Evolutionary conservation across 805 yeast genomes (phyloP), one percentile per base, ranked within the genome.

Genomic region (Teunomyces atbi): DNA sequence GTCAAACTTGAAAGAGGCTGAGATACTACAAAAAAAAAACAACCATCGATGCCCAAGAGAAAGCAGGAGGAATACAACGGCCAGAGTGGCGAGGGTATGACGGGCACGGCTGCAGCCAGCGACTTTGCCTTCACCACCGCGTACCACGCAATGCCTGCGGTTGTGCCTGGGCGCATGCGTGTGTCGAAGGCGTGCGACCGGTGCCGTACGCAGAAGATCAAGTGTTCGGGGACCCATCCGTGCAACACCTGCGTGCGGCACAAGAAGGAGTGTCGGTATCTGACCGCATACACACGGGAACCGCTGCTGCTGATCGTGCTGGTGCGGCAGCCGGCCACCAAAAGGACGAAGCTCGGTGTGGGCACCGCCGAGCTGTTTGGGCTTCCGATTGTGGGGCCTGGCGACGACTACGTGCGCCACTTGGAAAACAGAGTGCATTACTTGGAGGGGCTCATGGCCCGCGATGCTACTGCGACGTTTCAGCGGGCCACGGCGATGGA

Each of bases 121-220:
- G 39, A 36, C 12, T 36, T 36, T 21, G 27, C 28, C 12, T 36
- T 36, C 28, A 36, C 26, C 7, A 36, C 39, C 12, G 4, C 28
- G n/a, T 36, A 36, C 16, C 38, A 23, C 3, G 26, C 21, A 8
- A 36, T 27, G 8, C 8, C 13, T 13, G 34, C 33, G 16, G 26
- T 10, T 8, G 39, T 10, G 15, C 15, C 39, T 5, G 39, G 39
- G 5, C 39, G 77, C 26, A 51, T 69, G 47, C 58, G 82, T 38
- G 83, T 78, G 7, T 64, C 68, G 44, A 74, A 69, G 50, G 86
- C 85, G 1, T 81, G 86, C 51, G 78, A 74, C 44, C 64, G 81
- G 18, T 81, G 86, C 58, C 66, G 81, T 46, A 62, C 66, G 30
- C 81, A 77, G 49, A 80, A 81, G 59, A 77, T 78, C 47, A 81